Evolutionary conservation across 352 stramenopile genomes (phyloP), one percentile per base, ranked within the genome.

Genomic region (Globisporangium recalcitrans): DNA sequence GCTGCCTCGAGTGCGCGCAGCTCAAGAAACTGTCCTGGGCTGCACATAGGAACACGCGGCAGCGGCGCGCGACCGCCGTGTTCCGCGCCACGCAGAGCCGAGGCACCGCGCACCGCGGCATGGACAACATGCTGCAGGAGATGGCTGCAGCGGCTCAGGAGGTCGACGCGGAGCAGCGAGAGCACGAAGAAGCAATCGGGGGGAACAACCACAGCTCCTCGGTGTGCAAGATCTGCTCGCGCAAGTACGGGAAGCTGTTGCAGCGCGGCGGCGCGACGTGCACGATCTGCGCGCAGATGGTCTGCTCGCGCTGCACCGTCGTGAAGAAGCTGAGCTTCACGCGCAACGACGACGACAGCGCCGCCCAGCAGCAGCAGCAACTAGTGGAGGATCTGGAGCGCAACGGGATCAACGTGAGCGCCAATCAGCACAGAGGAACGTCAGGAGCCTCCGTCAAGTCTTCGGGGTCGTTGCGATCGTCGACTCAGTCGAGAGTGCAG

Each of bases 1-100:
- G 65, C 44, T 65, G 63, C 40, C 38, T 80, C 65, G 60, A 90
- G 71, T 82, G 74, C 54, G 77, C 78, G 8, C 75, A 82, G 68
- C 85, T 90, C 72, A 88, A 88, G 68, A 90, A 90, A 60, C 64
- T 90, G 47, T 70, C 73, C 46, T 67, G 67, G 26, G 56, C 68
- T 10, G 47, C 71, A 52, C 53, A 77, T 53, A 63, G 71, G 44
- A 34, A 63, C 42, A 59, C 63, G 27, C 64, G 70, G 26, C 51
- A 75, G 52, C 62, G 72, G 19, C 60, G 52, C 27, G 52, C 52
- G 21, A 60, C 59, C n/a, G 62, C 62, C 4, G 26, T 57, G 14
- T 24, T 46, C 7, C 44, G 75, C 11, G 47, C 65, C 4, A 59
- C 65, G 54, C 31, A 1, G 64, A 63, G 55, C 60, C 68, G 58